phyloP scores from a whole-genome alignment of 1,284 basidiomycete genomes.

The Omphalotus olearius region DNA sequence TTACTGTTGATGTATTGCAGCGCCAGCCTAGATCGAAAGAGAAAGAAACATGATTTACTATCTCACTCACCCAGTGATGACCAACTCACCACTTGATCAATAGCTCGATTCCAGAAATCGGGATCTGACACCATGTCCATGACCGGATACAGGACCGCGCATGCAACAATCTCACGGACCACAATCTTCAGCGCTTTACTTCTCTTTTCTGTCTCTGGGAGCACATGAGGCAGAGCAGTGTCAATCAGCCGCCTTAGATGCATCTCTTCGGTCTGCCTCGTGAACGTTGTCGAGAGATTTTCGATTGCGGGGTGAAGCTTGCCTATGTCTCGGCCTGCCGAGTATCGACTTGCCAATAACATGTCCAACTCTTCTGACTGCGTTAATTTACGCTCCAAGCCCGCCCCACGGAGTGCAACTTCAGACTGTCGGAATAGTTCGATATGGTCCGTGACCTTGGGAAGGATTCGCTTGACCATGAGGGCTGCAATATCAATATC shows the following conservation, averaged over 20 bases:
- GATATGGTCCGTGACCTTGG: slow-evolving; percentile 84
- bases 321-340: slow-evolving; percentile 48
- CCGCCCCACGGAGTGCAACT: slow-evolving; percentile 71
- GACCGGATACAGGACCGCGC: slow-evolving; percentile 78
- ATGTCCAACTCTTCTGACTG: slow-evolving; percentile 87
- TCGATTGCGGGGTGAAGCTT: slow-evolving; percentile 78
- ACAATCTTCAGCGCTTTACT: slow-evolving; percentile 74
- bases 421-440: slow-evolving; percentile 93
- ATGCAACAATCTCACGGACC: slow-evolving; percentile 80
- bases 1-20: slow-evolving; percentile 86
- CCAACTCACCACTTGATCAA: slow-evolving; percentile 75
- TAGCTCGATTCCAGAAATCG: slow-evolving; percentile 93
- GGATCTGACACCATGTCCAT: slow-evolving; percentile 93
- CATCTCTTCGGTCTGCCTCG: slow-evolving; percentile 83
- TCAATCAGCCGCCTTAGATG: slow-evolving; percentile 76
- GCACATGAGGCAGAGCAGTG: slow-evolving; percentile 61
- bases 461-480: slow-evolving; percentile 80
- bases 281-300: slow-evolving; percentile 83
- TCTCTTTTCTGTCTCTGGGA: slow-evolving; percentile 72
- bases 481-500: slow-evolving; percentile 74
- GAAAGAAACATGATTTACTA: slow-evolving; percentile 12
- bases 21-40: slow-evolving; percentile 59
- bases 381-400: slow-evolving; percentile 70
- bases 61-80: neutral
- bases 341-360: slow-evolving; percentile 76